Evolutionary conservation across 805 yeast species (phyloP).

Genomic region (Kazachstania taianensis): DNA sequence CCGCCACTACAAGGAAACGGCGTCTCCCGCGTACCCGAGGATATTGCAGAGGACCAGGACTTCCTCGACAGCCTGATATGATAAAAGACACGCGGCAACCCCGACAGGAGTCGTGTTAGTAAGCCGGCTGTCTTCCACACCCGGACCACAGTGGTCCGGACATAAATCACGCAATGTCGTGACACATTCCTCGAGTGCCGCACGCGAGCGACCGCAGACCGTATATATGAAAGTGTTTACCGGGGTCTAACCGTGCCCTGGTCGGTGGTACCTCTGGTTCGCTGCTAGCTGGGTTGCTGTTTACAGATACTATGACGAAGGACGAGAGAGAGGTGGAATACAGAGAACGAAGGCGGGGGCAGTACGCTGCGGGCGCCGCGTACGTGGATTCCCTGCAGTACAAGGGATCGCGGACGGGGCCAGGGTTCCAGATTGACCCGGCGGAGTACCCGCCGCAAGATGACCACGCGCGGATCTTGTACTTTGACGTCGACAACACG

Average conservation of each 20-base stretch:
- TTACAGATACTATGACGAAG: not conserved
- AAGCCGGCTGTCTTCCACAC: no score
- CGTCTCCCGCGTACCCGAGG: constrained; percentile 13
- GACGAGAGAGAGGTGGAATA: constrained; percentile 1
- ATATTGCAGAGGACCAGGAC: constrained; percentile 18
- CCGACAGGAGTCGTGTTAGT: no score
- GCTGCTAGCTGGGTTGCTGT: no score
- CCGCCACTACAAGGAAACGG: not conserved
- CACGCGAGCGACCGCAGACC: not conserved
- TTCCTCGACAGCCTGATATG: constrained; percentile 21
- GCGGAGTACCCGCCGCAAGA: constrained; percentile 14
- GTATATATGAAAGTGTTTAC: not conserved
- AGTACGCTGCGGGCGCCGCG: constrained; percentile 17
- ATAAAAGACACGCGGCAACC: no score
- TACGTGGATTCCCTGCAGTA: constrained; percentile 24
- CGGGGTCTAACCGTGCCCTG: no score
- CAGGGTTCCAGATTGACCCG: constrained; percentile 17
- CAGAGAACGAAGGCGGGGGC: constrained; percentile 8
- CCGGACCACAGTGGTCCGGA: no score
- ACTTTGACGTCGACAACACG: constrained; percentile 89
- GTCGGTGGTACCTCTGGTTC: no score
- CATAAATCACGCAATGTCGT: no score
- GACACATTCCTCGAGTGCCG: no score
- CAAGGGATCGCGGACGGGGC: constrained; percentile 20
- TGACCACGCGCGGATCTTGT: constrained; percentile 37